phyloP scores from a whole-genome alignment of 192 early-diverging fungal species.

The Coemansia asiatica region DNA sequence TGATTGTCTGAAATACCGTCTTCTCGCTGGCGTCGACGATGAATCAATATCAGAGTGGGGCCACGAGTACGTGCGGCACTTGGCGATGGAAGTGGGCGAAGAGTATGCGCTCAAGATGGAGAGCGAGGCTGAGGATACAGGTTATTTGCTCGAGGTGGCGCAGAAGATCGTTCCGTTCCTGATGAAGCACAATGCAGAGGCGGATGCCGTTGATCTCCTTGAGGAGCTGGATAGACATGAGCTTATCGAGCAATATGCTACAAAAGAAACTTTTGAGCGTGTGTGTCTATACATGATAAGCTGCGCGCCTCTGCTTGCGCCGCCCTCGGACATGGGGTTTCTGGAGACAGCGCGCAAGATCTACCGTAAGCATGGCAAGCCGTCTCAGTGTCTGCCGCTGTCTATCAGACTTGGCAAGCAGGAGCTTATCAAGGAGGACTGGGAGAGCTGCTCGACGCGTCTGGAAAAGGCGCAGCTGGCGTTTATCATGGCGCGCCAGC shows the following conservation, averaged over 20 bases:
- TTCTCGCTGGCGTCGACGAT: conserved; percentile 71
- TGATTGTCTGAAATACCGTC: conserved; percentile 82
- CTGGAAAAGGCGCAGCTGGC: conserved; percentile 94
- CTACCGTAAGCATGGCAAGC: conserved; percentile 81
- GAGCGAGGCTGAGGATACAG: conserved; percentile 58
- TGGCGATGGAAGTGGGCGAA: conserved; percentile 85
- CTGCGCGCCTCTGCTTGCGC: conserved; percentile 89
- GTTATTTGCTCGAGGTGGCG: conserved; percentile 69
- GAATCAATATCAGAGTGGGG: conserved; percentile 90
- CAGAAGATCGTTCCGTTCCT: conserved; percentile 91
- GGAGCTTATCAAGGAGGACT: conserved; percentile 83
- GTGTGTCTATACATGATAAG: conserved; percentile 95
- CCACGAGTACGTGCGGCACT: conserved; percentile 97
- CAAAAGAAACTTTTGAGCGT: conserved; percentile 89
- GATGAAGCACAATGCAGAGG: conserved; percentile 95
- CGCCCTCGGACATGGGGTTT: conserved; percentile 84
- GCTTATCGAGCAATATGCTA: conserved; percentile 77
- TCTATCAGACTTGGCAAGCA: conserved; percentile 83
- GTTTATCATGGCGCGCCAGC: conserved; percentile 88
- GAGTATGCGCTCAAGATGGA: conserved; percentile 75
- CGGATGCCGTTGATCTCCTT: conserved; percentile 96
- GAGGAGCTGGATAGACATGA: conserved; percentile 86
- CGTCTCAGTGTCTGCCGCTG: conserved; percentile 80
- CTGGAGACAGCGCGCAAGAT: conserved; percentile 85
- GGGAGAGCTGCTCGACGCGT: conserved; percentile 78